Percentiles rank a stretch among this genome's conserved stretches.
These are phyloP conservation scores for Penicillium riverlandense DNA, from an alignment of 495 filamentous ascomycete species.

Conservation along the genomic window DNA sequence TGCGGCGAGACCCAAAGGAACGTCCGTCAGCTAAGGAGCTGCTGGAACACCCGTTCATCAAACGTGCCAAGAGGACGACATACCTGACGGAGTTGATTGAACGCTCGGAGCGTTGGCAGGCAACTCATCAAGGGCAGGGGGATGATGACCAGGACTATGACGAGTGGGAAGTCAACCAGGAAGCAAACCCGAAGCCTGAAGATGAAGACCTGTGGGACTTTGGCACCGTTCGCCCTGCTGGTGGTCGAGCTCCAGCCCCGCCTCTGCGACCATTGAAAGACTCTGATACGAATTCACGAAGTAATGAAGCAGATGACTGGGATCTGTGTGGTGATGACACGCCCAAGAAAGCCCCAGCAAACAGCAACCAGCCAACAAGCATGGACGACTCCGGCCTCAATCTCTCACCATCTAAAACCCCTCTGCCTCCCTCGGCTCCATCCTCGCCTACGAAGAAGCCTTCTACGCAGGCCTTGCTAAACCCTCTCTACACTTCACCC, in stretches of 20 bases:
- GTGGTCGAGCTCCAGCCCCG: conserved; percentile 41
- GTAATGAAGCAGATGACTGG: conserved; percentile 33
- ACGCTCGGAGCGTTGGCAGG: conserved; percentile 78
- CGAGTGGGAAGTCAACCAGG: conserved; percentile 43
- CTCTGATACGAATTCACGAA: conserved; percentile 60
- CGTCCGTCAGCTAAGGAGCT: conserved; percentile 82
- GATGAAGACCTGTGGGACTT: conserved; percentile 84
- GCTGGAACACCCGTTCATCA: conserved; percentile 83
- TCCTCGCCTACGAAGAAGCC: conserved; percentile 7
- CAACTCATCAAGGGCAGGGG: conserved; percentile 43
- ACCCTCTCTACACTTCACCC: conserved; percentile 2
- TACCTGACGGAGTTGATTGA: conserved; percentile 92
- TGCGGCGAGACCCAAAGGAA: conserved; percentile 81
- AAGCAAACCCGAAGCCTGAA: conserved; percentile 15
- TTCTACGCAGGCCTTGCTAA: neutral
- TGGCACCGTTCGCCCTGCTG: conserved; percentile 74
- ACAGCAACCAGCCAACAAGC: neutral
- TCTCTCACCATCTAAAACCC: conserved; percentile 6
- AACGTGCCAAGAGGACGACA: conserved; percentile 80
- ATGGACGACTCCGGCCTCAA: neutral
- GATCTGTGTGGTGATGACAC: conserved; percentile 32
- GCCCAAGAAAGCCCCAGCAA: conserved; percentile 16
- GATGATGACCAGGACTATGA: conserved; percentile 50
- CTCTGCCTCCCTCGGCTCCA: conserved; percentile 9
- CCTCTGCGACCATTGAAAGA: conserved; percentile 63